Evolutionary conservation across 176 grass and related monocot species (phyloP).

Genomic region (Tillandsia fasciculata): DNA sequence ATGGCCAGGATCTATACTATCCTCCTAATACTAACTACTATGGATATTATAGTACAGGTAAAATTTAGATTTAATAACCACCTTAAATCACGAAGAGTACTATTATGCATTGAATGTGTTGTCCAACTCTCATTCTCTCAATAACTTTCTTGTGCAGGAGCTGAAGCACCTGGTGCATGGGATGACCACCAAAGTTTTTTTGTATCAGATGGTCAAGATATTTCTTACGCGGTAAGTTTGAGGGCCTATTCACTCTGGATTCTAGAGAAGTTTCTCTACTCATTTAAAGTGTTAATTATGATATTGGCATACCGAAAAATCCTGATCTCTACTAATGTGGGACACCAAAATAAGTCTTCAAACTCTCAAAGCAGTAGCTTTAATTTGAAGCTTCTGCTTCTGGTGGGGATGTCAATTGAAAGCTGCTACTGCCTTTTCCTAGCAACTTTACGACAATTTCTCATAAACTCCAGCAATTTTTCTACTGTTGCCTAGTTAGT

Average conservation of each 20-base stretch:
- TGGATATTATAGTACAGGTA: constrained; percentile 51
- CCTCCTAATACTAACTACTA: constrained; percentile 36
- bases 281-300: too few species aligned
- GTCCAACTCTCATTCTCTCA: constrained; percentile 3
- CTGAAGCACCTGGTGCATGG: constrained; percentile 54
- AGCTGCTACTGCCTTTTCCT: too few species aligned
- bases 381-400: too few species aligned
- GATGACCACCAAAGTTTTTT: constrained; percentile 39
- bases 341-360: too few species aligned
- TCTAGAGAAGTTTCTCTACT: too few species aligned
- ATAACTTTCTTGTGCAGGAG: constrained; percentile 35
- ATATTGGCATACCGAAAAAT: too few species aligned
- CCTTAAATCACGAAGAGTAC: background rate
- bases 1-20: constrained; percentile 45
- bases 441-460: too few species aligned
- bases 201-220: constrained; percentile 61
- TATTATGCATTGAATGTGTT: background rate
- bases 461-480: too few species aligned
- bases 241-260: too few species aligned
- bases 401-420: too few species aligned
- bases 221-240: constrained; percentile 52
- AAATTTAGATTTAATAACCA: background rate
- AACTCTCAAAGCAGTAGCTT: too few species aligned
- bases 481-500: background rate
- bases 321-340: too few species aligned